Conservation (phyloP, 345 rosid species). For the Citrus trifoliata region DNA sequence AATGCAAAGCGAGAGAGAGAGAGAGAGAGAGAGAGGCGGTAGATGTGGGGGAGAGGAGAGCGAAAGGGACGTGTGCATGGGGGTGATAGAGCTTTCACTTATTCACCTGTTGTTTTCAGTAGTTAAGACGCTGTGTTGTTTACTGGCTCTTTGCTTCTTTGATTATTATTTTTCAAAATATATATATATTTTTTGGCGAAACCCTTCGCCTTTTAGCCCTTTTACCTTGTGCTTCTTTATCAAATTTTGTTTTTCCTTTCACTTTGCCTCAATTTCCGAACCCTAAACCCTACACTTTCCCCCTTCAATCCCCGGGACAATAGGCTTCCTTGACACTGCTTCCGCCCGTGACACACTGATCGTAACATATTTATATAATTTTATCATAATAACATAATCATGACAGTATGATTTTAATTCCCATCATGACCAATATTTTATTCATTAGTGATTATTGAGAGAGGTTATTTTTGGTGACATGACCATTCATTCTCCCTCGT, state of each 20-base stretch:
- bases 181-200: too few relatives aligned
- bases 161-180: too few relatives aligned
- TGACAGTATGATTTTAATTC: conserved; percentile 6
- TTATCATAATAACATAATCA: conserved; percentile 36
- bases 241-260: background rate
- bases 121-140: conserved; percentile 30
- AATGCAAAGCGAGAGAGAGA: conserved; percentile 22
- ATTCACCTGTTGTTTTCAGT: conserved; percentile 43
- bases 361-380: conserved; percentile 4
- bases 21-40: conserved; percentile 36
- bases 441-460: conserved; percentile 1
- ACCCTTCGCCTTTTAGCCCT: background rate
- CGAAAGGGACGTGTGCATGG: conserved; percentile 57
- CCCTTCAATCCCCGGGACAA: conserved; percentile 32
- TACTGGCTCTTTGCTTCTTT: background rate
- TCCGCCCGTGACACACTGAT: conserved; percentile 17
- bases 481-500: conserved; percentile 47
- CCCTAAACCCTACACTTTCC: conserved; percentile 26
- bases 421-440: background rate
- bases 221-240: conserved; percentile 1
- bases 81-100: conserved; percentile 44
- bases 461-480: conserved; percentile 33
- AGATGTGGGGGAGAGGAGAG: conserved; percentile 49
- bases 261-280: conserved; percentile 42
- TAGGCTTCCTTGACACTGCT: conserved; percentile 5